Base-by-base conservation (phyloP, 2,329 filamentous ascomycete genomes). In the Exophiala aquamarina region DNA sequence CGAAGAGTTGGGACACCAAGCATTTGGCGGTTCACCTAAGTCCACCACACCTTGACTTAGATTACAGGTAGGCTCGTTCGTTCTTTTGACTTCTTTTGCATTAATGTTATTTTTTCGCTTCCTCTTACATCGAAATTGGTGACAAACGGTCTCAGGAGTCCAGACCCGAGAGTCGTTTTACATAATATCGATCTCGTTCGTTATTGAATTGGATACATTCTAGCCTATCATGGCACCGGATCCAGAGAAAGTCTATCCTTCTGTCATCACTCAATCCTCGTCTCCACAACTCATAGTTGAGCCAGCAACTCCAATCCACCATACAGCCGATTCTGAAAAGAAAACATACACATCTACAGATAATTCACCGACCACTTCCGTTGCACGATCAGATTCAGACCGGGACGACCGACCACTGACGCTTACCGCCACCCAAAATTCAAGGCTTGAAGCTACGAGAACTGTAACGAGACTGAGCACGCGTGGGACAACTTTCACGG, bases 401-500 rank as follows among this genome's bases (percentile, higher is more conserved):
- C 39, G 47, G 13, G 49, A 55, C 21, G 49, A 52, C 23, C 49
- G 46, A 38, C 50, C 54, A 29, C 41, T 59, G 4, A 55, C 56
- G 8, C 44, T 46, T 20, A 47, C 44, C 15, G 37, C 41, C 14
- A 55, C 56, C 2, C 47, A 47, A 44, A 38, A 40, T 1, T 52
- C 49, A n/a, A 34, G 52, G 33, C 49, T 44, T 19, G 43, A 50
- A 9, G 44, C 47, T 14, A 45, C 50, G 8, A 39, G 54, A 28
- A 49, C 52, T 7, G 44, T 52, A 17, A 66, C 64, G 43, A 70
- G 69, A 31, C 66, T 68, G 14, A 72, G 72, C 2, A 75, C 74
- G 1, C 60, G 70, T 23, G 67, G 67, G 8, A 76, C 72, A 4
- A 70, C 67, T 41, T 67, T 64, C 19, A 76, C 73, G 2, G 61